These are phyloP conservation scores for Lactarius indigo DNA, from an alignment of 768 basidiomycete genomes.

Conservation along the genomic window DNA sequence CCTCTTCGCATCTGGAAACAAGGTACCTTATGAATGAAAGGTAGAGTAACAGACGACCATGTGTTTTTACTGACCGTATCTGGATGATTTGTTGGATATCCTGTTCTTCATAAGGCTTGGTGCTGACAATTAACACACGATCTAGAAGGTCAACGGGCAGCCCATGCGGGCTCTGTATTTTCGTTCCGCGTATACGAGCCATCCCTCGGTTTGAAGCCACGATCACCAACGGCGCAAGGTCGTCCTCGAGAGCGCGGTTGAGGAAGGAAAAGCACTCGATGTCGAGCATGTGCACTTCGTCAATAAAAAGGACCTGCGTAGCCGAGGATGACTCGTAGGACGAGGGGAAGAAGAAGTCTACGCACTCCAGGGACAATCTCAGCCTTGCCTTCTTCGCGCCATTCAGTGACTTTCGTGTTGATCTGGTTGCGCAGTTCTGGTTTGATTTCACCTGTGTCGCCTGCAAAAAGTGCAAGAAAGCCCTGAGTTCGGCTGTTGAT, in stretches of 20 bases:
- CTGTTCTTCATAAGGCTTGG: constrained; percentile 75
- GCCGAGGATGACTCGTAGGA: background rate
- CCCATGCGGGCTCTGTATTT: constrained; percentile 91
- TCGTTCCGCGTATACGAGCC: constrained; percentile 92
- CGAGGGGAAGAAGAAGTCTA: constrained; percentile 24
- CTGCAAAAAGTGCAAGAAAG: constrained; percentile 91
- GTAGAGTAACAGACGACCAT: background rate
- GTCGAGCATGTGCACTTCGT: constrained; percentile 99
- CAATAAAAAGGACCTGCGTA: constrained; percentile 89
- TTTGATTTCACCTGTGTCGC: constrained; percentile 99
- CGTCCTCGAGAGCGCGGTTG: constrained; percentile 92
- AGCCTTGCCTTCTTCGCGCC: constrained; percentile 98
- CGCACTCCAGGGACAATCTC: constrained; percentile 93
- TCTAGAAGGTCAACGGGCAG: constrained; percentile 93
- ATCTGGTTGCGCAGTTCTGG: constrained; percentile 95
- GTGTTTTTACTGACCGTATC: constrained; percentile 59
- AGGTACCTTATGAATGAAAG: background rate
- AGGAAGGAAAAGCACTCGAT: constrained; percentile 99
- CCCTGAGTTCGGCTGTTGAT: constrained; percentile 99
- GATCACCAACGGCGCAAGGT: constrained; percentile 91
- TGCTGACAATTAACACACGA: constrained; percentile 93
- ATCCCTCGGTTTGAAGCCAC: constrained; percentile 98
- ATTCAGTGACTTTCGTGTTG: constrained; percentile 93
- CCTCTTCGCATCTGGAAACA: constrained; percentile 75
- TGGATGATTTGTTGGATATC: constrained; percentile 91